Base-by-base conservation (phyloP, 768 basidiomycete genomes). In the Dentipellis fragilis region DNA sequence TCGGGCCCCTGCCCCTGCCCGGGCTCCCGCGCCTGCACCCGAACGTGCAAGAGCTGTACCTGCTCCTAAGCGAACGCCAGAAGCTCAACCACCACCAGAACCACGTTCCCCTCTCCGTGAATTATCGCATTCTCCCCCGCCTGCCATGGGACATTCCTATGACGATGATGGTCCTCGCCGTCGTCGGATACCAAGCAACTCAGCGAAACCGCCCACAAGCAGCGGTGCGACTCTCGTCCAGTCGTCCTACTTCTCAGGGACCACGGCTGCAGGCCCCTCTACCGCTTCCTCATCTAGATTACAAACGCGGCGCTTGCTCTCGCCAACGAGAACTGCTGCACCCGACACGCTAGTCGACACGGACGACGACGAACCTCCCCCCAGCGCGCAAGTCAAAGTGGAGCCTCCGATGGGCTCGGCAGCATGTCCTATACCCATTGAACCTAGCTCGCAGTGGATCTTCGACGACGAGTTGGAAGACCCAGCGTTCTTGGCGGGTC, bases 71-170 rank as follows among this genome's bases (percentile, higher is more conserved):
- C 29, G 29, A 6, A 51, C 55, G 9, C 54, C 59, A 35, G 55
- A 19, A 21, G 49, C 49, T 8, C 60, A 57, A 34, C 34, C 61
- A 22, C 59, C 57, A 22, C 49, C 63, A 59, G 48, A 51, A 38
- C 50, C 60, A 49, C 35, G 36, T 51, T 22, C 51, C 21, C 23
- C 14, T 22, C 36, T 8, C 38, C 50, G 17, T 54, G 50, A 37
- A 49, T n/a, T 45, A 19, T 45, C 42, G 14, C 42, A 19, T 22
- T 23, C 40, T 14, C 55, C 53, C 16, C 23, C 48, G 5, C 48
- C 48, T 9, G 3, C 14, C 40, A 42, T 42, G 40, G 21, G 22
- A 17, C 48, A 14, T 14, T 49, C 29, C 11, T 21, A 23, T 34
- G 48, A 49, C 22, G 48, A 49, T 9, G 48, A 49, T 11, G 42